Conservation (phyloP, 2,329 filamentous ascomycete species). For the Chlorencoelia australis region DNA sequence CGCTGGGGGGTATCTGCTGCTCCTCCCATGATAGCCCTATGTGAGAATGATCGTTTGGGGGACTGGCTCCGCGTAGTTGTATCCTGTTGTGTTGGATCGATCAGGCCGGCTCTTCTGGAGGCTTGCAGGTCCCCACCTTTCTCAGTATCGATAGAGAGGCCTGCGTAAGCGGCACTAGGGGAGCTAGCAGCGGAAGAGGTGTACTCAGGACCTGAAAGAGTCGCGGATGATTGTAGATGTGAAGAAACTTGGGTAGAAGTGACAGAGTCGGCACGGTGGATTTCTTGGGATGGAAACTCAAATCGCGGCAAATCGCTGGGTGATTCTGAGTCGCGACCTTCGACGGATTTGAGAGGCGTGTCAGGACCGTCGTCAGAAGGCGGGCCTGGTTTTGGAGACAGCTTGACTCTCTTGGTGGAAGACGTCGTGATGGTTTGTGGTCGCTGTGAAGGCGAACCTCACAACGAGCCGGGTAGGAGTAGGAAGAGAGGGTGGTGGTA, state of each 20-base stretch:
- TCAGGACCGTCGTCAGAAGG: slow-evolving; percentile 20
- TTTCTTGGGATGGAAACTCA: slow-evolving; percentile 18
- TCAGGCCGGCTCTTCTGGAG: slow-evolving; percentile 20
- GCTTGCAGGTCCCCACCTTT: slow-evolving; percentile 29
- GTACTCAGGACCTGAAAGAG: slow-evolving; percentile 38
- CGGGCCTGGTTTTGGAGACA: slow-evolving; percentile 33
- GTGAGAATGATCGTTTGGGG: slow-evolving; percentile 35
- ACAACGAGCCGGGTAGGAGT: no score
- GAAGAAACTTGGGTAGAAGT: slow-evolving; percentile 38
- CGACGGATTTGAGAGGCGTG: slow-evolving; percentile 23
- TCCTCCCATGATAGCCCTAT: slow-evolving; percentile 49
- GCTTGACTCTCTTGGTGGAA: slow-evolving; percentile 65
- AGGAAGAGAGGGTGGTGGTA: no score
- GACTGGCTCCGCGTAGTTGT: slow-evolving; percentile 34
- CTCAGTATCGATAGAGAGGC: slow-evolving; percentile 47
- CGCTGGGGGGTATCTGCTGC: slow-evolving; percentile 47
- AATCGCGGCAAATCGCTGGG: slow-evolving; percentile 35
- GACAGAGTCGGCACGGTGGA: slow-evolving; percentile 24
- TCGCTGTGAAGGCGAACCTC: no score
- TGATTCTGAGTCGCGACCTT: slow-evolving; percentile 34
- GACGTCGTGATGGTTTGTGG: slow-evolving; percentile 63
- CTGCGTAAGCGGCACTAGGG: slow-evolving; percentile 46
- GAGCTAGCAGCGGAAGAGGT: slow-evolving; percentile 47
- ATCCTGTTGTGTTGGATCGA: slow-evolving; percentile 27
- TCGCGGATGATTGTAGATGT: slow-evolving; percentile 35